phyloP scores from a whole-genome alignment of 768 basidiomycete genomes.

The Leucocoprinus birnbaumii region DNA sequence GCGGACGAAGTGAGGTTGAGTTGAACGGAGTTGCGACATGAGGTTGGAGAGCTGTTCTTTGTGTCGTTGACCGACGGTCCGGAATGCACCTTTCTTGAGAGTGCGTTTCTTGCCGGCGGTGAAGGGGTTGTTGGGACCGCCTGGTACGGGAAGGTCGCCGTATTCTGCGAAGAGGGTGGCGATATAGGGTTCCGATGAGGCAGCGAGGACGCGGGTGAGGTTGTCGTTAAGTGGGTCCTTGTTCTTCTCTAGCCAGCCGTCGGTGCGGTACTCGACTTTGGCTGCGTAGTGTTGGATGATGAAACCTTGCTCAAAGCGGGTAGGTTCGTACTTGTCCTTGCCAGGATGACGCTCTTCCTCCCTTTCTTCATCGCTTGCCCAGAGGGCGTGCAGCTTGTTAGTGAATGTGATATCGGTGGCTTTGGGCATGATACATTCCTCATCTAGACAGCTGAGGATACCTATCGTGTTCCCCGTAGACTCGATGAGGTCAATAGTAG shows the following conservation, averaged over 20 bases:
- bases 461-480: conserved; percentile 78
- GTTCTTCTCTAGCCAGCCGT: conserved; percentile 99
- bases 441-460: conserved; percentile 89
- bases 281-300: conserved; percentile 96
- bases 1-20: conserved; percentile 96
- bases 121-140: conserved; percentile 35
- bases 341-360: conserved; percentile 67
- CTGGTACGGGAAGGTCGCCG: conserved; percentile 40
- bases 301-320: conserved; percentile 92
- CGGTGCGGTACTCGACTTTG: conserved; percentile 92
- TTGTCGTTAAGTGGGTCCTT: conserved; percentile 98
- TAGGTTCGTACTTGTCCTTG: conserved; percentile 78
- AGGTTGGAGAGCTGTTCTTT: conserved; percentile 92
- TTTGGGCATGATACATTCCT: conserved; percentile 99
- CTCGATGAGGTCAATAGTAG: conserved; percentile 98
- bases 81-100: conserved; percentile 94
- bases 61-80: conserved; percentile 93
- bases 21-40: conserved; percentile 88
- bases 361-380: conserved; percentile 54
- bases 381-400: conserved; percentile 82
- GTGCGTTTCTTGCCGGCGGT: conserved; percentile 64
- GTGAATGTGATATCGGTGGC: conserved; percentile 95
- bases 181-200: conserved; percentile 80
- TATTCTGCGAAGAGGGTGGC: conserved; percentile 84
- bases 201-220: conserved; percentile 82